Evolutionary conservation across 257 asterid genomes (phyloP).

Genomic region (Handroanthus guayacan): DNA sequence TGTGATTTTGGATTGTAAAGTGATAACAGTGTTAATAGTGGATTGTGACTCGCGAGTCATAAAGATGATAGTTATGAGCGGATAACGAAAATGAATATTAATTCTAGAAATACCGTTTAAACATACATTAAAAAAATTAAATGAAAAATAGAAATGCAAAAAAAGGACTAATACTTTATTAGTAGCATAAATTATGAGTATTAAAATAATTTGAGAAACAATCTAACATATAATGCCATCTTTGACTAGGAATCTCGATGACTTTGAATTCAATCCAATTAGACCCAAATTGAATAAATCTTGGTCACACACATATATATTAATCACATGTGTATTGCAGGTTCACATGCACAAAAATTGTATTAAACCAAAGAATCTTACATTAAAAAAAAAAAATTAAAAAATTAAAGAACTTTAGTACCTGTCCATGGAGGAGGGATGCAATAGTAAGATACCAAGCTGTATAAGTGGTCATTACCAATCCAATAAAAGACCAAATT

Average conservation of each 20-base stretch:
- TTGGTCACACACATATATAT: neutral
- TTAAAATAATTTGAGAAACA: too few species aligned
- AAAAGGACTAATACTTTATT: too few species aligned
- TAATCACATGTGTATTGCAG: neutral
- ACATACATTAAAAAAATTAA: too few species aligned
- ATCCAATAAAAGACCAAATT: constrained; percentile 64
- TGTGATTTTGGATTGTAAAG: too few species aligned
- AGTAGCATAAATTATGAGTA: too few species aligned
- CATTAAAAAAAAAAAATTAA: neutral
- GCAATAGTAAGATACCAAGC: constrained; percentile 66
- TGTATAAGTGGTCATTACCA: constrained; percentile 58
- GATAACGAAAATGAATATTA: too few species aligned
- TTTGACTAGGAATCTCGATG: constrained; percentile 29
- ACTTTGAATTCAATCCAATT: too few species aligned
- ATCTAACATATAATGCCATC: neutral
- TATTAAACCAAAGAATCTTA: neutral
- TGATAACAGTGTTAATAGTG: too few species aligned
- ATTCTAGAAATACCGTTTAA: too few species aligned
- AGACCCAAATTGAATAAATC: neutral
- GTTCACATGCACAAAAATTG: neutral
- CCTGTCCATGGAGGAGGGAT: constrained; percentile 61
- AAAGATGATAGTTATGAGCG: too few species aligned
- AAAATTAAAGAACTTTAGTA: neutral
- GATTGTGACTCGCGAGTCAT: too few species aligned
- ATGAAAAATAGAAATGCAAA: too few species aligned